A percentile compares a stretch with the other conserved stretches of the same genome.
Conservation (phyloP, 139 green algal genomes). For the Deuterostichococcus epilithicus region DNA sequence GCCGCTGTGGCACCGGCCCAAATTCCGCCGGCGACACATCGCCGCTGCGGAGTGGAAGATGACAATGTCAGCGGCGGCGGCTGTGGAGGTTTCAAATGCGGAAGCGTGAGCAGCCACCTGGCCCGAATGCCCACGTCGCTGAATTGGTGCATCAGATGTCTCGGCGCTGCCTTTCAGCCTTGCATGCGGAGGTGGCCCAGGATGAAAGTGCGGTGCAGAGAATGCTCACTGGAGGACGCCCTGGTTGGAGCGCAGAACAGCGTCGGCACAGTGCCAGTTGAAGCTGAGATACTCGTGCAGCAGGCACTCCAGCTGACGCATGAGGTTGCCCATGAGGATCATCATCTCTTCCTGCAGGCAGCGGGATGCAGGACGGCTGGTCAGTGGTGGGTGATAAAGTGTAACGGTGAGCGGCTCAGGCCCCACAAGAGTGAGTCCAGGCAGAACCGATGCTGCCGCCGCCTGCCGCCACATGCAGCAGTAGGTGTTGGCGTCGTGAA, state of each 20-base stretch:
- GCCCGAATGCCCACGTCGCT: too few relatives aligned
- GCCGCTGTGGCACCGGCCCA: too few relatives aligned
- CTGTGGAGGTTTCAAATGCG: too few relatives aligned
- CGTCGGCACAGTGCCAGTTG: constrained; percentile 25
- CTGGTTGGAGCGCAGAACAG: not conserved
- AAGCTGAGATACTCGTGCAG: constrained; percentile 40
- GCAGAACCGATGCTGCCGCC: not conserved
- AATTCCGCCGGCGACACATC: not conserved
- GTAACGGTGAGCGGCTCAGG: not conserved
- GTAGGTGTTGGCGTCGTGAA: not conserved
- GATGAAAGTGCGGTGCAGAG: not conserved
- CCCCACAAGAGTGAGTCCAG: not conserved
- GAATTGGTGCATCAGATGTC: too few relatives aligned
- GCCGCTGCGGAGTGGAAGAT: not conserved
- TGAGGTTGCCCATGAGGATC: constrained; percentile 14
- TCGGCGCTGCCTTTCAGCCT: too few relatives aligned
- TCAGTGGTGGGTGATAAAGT: not conserved
- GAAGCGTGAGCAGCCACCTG: too few relatives aligned
- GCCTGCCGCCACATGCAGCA: not conserved
- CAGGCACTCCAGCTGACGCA: constrained; percentile 35
- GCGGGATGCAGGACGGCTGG: not conserved
- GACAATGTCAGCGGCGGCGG: too few relatives aligned
- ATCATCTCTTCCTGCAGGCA: not conserved
- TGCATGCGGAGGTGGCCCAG: too few relatives aligned
- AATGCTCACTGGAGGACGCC: not conserved